Evolutionary conservation across 2,329 filamentous ascomycete genomes (phyloP), one percentile per base, ranked within the genome.

Genomic region (Colletotrichum lentis): DNA sequence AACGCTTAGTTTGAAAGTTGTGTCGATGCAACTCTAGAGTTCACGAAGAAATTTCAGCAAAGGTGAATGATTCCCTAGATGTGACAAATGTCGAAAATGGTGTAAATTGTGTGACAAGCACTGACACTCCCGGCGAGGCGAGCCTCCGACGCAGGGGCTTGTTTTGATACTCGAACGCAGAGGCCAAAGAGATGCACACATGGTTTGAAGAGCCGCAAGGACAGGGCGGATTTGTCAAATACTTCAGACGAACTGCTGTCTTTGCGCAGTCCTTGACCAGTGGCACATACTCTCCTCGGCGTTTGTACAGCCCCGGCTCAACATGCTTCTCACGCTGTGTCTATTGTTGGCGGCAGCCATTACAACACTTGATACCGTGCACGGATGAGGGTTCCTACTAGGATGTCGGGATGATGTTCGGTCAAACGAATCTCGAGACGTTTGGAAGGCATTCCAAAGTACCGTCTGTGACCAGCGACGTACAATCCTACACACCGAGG

Each of bases 361-460:
- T n/a, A 52, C 27, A 14, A 22, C 24, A n/a, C 24, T 35, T 22
- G 20, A 44, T 41, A 55, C 22, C 24, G 5, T 20, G 64, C 64
- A 64, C 64, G 57, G 64, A 47, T 46, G 41, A 31, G 37, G 20
- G 31, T 41, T 41, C 18, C 16, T 18, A 16, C 22, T n/a, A 58
- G 14, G 18, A 49, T 16, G 31, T 47, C 18, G 35, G 16, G 20
- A 22, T 11, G 6, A n/a, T 14, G 49, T 55, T 31, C 65, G 65
- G 65, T 64, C 54, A 68, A 64, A 68, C 65, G 37, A 64, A 59
- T 68, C 47, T 64, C 50, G 65, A 68, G 49, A 68, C 61, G 65
- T 64, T 64, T 68, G 41, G 27, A 50, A 64, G 54, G 35, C 27
- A 49, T 35, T 20, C 24, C 27, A 12, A 22, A 24, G 6, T 41